These are phyloP conservation scores for Raphanus sativus DNA, from an alignment of 345 rosid species.

Conservation along the genomic window DNA sequence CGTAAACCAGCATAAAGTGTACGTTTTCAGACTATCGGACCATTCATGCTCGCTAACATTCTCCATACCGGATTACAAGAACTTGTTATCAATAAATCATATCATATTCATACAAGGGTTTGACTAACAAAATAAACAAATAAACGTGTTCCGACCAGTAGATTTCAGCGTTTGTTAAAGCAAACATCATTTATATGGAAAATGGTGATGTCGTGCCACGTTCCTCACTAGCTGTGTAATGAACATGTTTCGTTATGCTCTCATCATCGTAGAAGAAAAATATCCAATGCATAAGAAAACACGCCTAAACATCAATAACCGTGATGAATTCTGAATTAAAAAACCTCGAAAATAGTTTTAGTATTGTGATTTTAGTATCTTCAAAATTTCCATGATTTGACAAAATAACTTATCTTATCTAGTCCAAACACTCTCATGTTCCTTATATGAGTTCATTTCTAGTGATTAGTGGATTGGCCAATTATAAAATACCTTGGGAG, in stretches of 20 bases:
- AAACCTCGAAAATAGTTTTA: not conserved
- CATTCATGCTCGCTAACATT: not conserved
- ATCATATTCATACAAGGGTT: not conserved
- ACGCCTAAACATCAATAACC: not conserved
- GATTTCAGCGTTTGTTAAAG: not conserved
- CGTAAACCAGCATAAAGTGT: not conserved
- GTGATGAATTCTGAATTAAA: not conserved
- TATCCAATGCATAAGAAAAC: not conserved
- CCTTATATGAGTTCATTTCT: not conserved
- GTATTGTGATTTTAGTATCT: not conserved
- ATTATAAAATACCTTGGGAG: not conserved
- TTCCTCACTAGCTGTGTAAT: slow-evolving; percentile 24
- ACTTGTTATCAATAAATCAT: not conserved
- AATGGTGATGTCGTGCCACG: slow-evolving; percentile 37
- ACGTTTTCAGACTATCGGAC: not conserved
- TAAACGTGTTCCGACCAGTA: not conserved
- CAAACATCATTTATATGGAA: slow-evolving; percentile 2
- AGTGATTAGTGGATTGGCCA: not conserved
- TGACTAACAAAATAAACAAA: not conserved
- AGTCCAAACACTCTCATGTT: not conserved
- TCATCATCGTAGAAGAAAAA: not conserved
- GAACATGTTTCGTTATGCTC: slow-evolving; percentile 28
- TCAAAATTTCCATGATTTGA: not conserved
- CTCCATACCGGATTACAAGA: not conserved
- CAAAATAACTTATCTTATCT: not conserved